These are phyloP conservation scores for Cercospora berteroae DNA, from an alignment of 2,329 filamentous ascomycete genomes.

Conservation along the genomic window DNA sequence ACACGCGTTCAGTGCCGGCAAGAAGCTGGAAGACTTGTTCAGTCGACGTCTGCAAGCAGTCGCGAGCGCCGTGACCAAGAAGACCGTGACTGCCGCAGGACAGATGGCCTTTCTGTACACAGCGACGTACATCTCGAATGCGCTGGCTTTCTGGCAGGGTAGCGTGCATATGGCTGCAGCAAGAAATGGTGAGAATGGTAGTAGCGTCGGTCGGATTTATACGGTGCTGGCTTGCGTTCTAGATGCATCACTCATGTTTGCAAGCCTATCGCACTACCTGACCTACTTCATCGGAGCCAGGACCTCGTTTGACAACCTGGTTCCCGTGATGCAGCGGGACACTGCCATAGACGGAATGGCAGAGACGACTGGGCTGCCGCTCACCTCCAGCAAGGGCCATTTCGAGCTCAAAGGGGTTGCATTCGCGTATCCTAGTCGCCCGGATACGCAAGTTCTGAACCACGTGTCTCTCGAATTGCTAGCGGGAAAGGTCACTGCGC, in stretches of 20 bases:
- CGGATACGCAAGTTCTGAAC: not conserved
- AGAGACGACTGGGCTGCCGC: not conserved
- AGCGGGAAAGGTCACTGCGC: slow-evolving; percentile 39
- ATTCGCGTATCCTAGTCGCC: slow-evolving; percentile 32
- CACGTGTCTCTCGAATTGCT: not conserved
- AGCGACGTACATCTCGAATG: slow-evolving; percentile 65
- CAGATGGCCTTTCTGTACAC: slow-evolving; percentile 64
- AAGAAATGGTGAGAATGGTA: not conserved
- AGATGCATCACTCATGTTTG: slow-evolving; percentile 4
- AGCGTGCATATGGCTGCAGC: slow-evolving; percentile 51
- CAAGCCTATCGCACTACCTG: slow-evolving; percentile 3
- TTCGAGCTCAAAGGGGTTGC: slow-evolving; percentile 41
- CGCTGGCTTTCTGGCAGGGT: slow-evolving; percentile 66
- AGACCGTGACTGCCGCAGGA: slow-evolving; percentile 55
- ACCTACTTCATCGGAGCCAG: slow-evolving; percentile 8
- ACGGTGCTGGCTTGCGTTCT: slow-evolving; percentile 4
- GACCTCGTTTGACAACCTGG: slow-evolving; percentile 1
- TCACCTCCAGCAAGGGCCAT: slow-evolving; percentile 5
- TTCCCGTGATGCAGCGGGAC: not conserved
- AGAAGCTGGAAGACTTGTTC: slow-evolving; percentile 60
- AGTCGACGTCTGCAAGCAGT: slow-evolving; percentile 52
- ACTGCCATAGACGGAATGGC: not conserved
- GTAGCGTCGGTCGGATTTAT: slow-evolving; percentile 36
- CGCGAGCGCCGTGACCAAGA: slow-evolving; percentile 56
- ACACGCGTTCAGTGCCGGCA: slow-evolving; percentile 54